phyloP scores from a whole-genome alignment of 2,329 filamentous ascomycete species.

The Aspergillus udagawae region DNA sequence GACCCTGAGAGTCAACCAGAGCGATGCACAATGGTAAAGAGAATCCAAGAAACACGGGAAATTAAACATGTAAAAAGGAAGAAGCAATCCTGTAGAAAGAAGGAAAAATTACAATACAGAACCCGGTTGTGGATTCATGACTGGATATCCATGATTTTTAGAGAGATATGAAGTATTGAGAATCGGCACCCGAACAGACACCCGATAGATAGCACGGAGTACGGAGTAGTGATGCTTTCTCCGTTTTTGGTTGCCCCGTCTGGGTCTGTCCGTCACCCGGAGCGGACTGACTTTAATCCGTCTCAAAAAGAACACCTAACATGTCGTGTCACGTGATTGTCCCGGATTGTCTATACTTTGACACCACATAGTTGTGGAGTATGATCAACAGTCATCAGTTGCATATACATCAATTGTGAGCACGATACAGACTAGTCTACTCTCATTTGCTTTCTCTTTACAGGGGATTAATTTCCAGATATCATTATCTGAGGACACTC shows the following conservation, averaged over 20 bases:
- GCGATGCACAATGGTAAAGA: conserved; percentile 7
- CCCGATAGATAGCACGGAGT: not conserved
- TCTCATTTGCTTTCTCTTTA: not conserved
- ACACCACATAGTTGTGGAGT: not conserved
- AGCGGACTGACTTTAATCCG: conserved; percentile 9
- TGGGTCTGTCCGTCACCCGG: conserved; percentile 8
- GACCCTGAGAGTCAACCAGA: conserved; percentile 21
- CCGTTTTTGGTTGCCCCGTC: not conserved
- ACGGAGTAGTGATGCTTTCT: conserved; percentile 2
- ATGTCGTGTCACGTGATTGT: conserved; percentile 7
- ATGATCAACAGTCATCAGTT: not conserved
- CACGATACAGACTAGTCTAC: not conserved
- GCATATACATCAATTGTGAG: not conserved
- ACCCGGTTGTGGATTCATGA: not conserved
- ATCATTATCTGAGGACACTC: not conserved
- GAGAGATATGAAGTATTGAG: not conserved
- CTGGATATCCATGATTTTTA: not conserved
- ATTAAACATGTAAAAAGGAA: conserved; percentile 5
- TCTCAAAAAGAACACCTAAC: conserved; percentile 16
- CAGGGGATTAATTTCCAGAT: not conserved
- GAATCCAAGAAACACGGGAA: conserved; percentile 2
- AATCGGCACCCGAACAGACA: not conserved
- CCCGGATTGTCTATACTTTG: not conserved
- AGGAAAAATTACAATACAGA: conserved; percentile 2
- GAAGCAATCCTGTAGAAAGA: not conserved